Conservation (phyloP, 306 rosid genomes). For the Oxytropis ochrocephala region DNA sequence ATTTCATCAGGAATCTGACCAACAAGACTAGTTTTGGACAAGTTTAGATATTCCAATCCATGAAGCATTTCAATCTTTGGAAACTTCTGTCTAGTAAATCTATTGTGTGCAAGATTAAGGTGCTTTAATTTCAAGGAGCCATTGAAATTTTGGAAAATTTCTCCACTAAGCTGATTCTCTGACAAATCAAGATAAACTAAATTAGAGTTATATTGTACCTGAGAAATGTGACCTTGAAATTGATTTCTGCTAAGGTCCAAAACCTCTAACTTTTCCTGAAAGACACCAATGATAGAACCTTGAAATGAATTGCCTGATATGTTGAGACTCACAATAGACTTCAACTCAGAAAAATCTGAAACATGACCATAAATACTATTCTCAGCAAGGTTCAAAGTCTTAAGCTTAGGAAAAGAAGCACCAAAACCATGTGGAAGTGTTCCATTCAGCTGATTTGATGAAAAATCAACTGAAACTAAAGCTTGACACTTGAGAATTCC, state of each 20-base stretch:
- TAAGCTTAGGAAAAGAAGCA: slow-evolving; percentile 71
- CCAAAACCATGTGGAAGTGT: slow-evolving; percentile 80
- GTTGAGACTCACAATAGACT: slow-evolving; percentile 59
- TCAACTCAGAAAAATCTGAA: slow-evolving; percentile 54
- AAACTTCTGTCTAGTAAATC: slow-evolving; percentile 59
- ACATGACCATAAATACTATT: slow-evolving; percentile 52
- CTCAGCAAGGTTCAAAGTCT: slow-evolving; percentile 68
- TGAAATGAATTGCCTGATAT: slow-evolving; percentile 70
- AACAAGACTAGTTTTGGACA: slow-evolving; percentile 66
- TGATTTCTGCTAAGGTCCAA: slow-evolving; percentile 84
- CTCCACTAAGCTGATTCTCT: slow-evolving; percentile 77
- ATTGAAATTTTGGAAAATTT: slow-evolving; percentile 47
- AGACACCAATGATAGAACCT: slow-evolving; percentile 66
- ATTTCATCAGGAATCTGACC: slow-evolving; percentile 68
- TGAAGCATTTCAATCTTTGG: slow-evolving; percentile 47
- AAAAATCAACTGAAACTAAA: slow-evolving; percentile 64
- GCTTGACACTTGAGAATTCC: slow-evolving; percentile 63
- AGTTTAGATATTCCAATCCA: slow-evolving; percentile 68
- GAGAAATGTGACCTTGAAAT: slow-evolving; percentile 73
- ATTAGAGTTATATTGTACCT: slow-evolving; percentile 69
- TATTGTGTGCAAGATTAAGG: slow-evolving; percentile 79
- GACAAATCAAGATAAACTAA: slow-evolving; percentile 85
- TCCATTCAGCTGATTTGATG: slow-evolving; percentile 70
- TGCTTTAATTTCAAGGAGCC: slow-evolving; percentile 53
- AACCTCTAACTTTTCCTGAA: slow-evolving; percentile 59